A percentile compares a stretch with the other conserved stretches of the same genome.
These are phyloP conservation scores for Mycena chlorophos DNA, from an alignment of 768 basidiomycete genomes.

Conservation along the genomic window DNA sequence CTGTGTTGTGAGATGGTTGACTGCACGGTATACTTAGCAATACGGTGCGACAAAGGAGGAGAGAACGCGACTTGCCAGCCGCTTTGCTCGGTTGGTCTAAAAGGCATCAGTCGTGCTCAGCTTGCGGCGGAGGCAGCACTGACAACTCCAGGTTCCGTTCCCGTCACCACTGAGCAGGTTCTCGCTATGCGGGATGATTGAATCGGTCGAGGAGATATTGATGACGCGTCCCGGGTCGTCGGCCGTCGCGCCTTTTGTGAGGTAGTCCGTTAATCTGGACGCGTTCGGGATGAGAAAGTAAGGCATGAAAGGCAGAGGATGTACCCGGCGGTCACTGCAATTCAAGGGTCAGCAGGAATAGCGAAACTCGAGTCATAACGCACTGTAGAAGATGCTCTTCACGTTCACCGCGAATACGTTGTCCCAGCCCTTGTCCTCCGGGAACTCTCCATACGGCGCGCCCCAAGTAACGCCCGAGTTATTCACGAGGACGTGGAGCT, in stretches of 20 bases:
- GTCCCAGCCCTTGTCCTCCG: constrained; percentile 35
- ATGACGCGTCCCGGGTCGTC: constrained; percentile 58
- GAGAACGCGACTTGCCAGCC: constrained; percentile 6
- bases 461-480: constrained; percentile 66
- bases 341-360: background rate
- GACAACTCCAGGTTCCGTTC: constrained; percentile 21
- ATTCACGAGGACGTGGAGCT: constrained; percentile 60
- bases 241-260: constrained; percentile 31
- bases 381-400: constrained; percentile 11
- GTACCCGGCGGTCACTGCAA: constrained; percentile 22
- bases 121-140: background rate
- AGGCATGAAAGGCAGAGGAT: background rate
- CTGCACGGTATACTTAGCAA: too few species aligned
- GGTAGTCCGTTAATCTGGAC: constrained; percentile 21
- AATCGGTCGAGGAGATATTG: constrained; percentile 42
- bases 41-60: too few species aligned
- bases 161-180: constrained; percentile 18
- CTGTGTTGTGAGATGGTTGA: constrained; percentile 21
- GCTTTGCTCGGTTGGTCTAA: constrained; percentile 23
- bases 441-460: constrained; percentile 45
- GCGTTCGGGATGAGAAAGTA: constrained; percentile 2
- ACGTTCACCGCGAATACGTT: constrained; percentile 13
- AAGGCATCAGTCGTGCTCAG: constrained; percentile 3
- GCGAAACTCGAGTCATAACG: background rate
- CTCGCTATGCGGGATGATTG: constrained; percentile 19